A percentile compares a stretch with the other conserved stretches of the same genome.
These are phyloP conservation scores for Talaromyces verruculosus DNA, from an alignment of 2,329 filamentous ascomycete genomes.

Conservation along the genomic window DNA sequence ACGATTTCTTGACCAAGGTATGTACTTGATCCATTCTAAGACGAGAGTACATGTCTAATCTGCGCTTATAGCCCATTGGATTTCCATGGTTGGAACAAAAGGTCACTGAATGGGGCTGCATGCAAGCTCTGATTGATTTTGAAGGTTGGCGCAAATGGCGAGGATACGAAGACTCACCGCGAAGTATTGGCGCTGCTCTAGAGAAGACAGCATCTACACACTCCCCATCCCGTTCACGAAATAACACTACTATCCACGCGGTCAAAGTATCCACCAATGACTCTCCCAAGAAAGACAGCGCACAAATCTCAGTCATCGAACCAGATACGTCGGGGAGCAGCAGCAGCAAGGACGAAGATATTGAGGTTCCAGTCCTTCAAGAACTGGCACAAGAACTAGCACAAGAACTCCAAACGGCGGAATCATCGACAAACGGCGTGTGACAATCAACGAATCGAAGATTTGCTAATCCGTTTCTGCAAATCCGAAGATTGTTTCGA, in stretches of 20 bases:
- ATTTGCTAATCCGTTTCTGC: constrained; percentile 1
- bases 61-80: constrained; percentile 72
- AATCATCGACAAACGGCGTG: not conserved
- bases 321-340: constrained; percentile 34
- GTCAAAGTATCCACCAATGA: constrained; percentile 7
- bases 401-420: not conserved
- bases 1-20: constrained; percentile 97
- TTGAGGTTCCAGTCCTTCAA: not conserved
- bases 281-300: constrained; percentile 9
- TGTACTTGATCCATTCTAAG: constrained; percentile 27
- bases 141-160: constrained; percentile 99
- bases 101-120: constrained; percentile 99
- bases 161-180: constrained; percentile 58
- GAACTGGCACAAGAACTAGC: constrained; percentile 3
- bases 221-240: constrained; percentile 11
- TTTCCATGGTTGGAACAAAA: constrained; percentile 97
- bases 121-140: constrained; percentile 98
- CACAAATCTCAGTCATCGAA: constrained; percentile 21
- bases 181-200: constrained; percentile 3
- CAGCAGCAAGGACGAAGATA: constrained; percentile 30
- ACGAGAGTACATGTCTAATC: constrained; percentile 13
- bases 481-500: constrained; percentile 6
- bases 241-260: not conserved
- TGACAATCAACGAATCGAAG: constrained; percentile 13
- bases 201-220: not conserved